These are phyloP conservation scores for Rickenella mellea DNA, from an alignment of 768 basidiomycete species.

Conservation along the genomic window DNA sequence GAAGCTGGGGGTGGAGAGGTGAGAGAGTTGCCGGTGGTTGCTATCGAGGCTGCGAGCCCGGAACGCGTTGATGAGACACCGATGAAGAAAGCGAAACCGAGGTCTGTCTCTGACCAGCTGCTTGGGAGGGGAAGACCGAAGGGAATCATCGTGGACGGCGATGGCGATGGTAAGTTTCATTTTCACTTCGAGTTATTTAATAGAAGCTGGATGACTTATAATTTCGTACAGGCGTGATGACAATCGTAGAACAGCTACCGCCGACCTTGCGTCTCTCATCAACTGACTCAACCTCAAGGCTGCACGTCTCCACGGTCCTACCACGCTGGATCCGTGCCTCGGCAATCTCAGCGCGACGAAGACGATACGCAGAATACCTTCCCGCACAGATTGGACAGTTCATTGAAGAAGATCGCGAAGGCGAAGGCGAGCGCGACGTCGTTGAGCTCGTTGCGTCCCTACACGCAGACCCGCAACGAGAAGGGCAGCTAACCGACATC, in stretches of 20 bases:
- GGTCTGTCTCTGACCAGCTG: conserved; percentile 61
- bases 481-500: too few relatives aligned
- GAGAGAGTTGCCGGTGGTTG: conserved; percentile 20
- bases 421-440: conserved; percentile 20
- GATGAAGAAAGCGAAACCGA: conserved; percentile 30
- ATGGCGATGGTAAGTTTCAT: conserved; percentile 35
- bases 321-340: conserved; percentile 12
- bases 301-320: conserved; percentile 40
- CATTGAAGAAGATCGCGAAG: conserved; percentile 18
- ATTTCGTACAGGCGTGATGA: conserved; percentile 39
- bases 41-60: conserved; percentile 41
- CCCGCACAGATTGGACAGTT: conserved; percentile 13
- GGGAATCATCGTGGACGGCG: conserved; percentile 40
- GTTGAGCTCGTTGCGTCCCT: conserved; percentile 40
- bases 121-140: conserved; percentile 38
- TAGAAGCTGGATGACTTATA: conserved; percentile 1
- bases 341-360: conserved; percentile 13
- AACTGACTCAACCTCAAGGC: conserved; percentile 76
- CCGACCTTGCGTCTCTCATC: conserved; percentile 70
- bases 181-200: conserved; percentile 1
- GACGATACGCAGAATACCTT: conserved; percentile 6
- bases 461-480: conserved; percentile 25
- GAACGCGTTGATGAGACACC: conserved; percentile 36
- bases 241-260: conserved; percentile 73
- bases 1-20: conserved; percentile 9